Conservation (phyloP, 2,329 filamentous ascomycete genomes). For the Metarhizium humberi region DNA sequence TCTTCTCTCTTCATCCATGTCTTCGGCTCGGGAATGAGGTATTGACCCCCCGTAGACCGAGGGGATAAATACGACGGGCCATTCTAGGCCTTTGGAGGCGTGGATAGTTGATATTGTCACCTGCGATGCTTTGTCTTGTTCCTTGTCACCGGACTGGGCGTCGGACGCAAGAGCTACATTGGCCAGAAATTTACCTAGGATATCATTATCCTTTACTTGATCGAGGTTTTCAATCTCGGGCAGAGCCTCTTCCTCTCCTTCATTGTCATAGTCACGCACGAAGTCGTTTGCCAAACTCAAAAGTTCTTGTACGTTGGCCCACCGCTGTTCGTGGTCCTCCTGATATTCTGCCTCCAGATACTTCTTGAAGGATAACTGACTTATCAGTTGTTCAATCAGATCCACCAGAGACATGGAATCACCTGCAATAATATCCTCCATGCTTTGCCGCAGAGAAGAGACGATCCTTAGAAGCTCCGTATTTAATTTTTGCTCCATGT, state of each 20-base stretch:
- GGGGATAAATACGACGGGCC: constrained; percentile 91
- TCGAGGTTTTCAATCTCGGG: constrained; percentile 63
- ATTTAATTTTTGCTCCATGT: constrained; percentile 43
- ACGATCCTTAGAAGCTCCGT: constrained; percentile 39
- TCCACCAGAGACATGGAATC: constrained; percentile 31
- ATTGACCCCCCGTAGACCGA: constrained; percentile 85
- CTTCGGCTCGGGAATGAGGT: constrained; percentile 78
- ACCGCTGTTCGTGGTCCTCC: constrained; percentile 68
- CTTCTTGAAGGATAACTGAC: constrained; percentile 62
- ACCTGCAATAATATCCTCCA: constrained; percentile 16
- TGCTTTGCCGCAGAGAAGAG: constrained; percentile 19
- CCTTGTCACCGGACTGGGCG: constrained; percentile 53
- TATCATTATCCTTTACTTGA: constrained; percentile 54
- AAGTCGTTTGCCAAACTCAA: constrained; percentile 70
- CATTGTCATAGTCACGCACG: constrained; percentile 30
- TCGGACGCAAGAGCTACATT: constrained; percentile 84
- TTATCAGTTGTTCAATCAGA: constrained; percentile 43
- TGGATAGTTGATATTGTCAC: constrained; percentile 95
- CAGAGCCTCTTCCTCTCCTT: constrained; percentile 42
- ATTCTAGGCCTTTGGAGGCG: constrained; percentile 90
- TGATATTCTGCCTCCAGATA: constrained; percentile 63
- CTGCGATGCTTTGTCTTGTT: constrained; percentile 46
- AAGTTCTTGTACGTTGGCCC: constrained; percentile 88
- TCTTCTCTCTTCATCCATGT: constrained; percentile 77
- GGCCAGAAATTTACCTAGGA: constrained; percentile 71